Conservation (phyloP, 1,139 yeast species). For the Geotrichum restrictum region DNA sequence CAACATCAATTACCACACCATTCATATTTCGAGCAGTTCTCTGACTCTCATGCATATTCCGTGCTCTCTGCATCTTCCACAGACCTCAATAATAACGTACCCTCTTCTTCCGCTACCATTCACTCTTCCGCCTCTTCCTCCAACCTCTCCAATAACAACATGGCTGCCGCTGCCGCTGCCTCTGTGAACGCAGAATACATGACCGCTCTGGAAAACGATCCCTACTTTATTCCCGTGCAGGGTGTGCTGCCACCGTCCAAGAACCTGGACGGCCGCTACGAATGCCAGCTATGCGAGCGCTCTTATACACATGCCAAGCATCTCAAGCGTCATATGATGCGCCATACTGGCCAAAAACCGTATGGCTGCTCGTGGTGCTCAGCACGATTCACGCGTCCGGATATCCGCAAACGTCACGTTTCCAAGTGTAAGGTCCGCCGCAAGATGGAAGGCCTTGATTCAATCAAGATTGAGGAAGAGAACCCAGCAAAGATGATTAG, state of each 20-base stretch:
- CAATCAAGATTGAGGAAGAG: slow-evolving; percentile 18
- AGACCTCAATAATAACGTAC: background rate
- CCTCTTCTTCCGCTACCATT: background rate
- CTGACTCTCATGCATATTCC: background rate
- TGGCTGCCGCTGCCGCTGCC: background rate
- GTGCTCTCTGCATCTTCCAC: background rate
- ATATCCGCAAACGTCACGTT: slow-evolving; percentile 32
- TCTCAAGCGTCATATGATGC: slow-evolving; percentile 35
- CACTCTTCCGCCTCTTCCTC: background rate
- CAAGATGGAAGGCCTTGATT: slow-evolving; percentile 16
- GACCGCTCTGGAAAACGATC: slow-evolving; percentile 10
- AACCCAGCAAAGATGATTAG: slow-evolving; percentile 20
- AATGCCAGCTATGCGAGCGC: slow-evolving; percentile 32
- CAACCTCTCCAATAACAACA: background rate
- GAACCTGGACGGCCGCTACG: slow-evolving; percentile 31
- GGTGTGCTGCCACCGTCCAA: slow-evolving; percentile 19
- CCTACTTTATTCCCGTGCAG: slow-evolving; percentile 18
- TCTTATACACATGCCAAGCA: slow-evolving; percentile 37
- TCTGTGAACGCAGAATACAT: background rate
- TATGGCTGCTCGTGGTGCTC: slow-evolving; percentile 32
- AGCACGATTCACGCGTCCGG: slow-evolving; percentile 32
- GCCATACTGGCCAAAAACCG: slow-evolving; percentile 35
- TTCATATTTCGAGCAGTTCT: slow-evolving; percentile 1
- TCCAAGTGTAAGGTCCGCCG: slow-evolving; percentile 25
- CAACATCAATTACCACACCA: background rate